Base-by-base conservation (phyloP, 768 basidiomycete species). In the Tulasnella sp. region DNA sequence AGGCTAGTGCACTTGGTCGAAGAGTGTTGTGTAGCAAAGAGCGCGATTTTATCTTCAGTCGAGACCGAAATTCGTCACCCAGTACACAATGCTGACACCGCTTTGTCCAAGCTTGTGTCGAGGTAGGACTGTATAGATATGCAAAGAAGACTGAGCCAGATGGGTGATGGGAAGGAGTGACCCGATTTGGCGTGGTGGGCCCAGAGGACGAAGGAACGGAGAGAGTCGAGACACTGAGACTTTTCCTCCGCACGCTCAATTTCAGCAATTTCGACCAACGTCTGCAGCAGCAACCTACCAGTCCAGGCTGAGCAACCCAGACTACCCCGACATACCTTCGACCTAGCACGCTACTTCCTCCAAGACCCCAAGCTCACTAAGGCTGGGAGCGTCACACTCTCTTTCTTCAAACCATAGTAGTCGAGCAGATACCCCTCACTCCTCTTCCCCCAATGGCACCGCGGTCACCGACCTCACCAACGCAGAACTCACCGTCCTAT, bases 401-500 rank as follows among this genome's bases (percentile, higher is more conserved):
- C 47, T 52, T 52, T 52, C 47, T 26, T 52, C n/a, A 26, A 22
- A 52, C n/a, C 47, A 52, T 52, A 52, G n/a, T 5, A 8, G 47
- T 26, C 37, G 63, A 64, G 19, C 63, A 36, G 26, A 8, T 35
- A 34, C 63, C 63, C 63, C 63, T 64, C 37, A 64, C 63, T 64
- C 34, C 32, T 35, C 63, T 64, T 64, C 63, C 63, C 42, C 68
- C 68, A 47, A 44, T 69, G 68, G 68, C 42, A 34, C 34, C 66
- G 14, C 68, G 40, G 67, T 40, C 67, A 41, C 36, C 37, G 19
- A 6, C 66, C 8, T 42, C 68, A 34, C 42, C 68, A 32, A 32
- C 44, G 26, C 68, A 44, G 42, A 19, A 41, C 42, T 42, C 68
- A n/a, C 32, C 44, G 12, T 32, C 68, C 12, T 69, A 89, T 77